phyloP scores from a whole-genome alignment of 331 rosid species.

The Malus hybrid region DNA sequence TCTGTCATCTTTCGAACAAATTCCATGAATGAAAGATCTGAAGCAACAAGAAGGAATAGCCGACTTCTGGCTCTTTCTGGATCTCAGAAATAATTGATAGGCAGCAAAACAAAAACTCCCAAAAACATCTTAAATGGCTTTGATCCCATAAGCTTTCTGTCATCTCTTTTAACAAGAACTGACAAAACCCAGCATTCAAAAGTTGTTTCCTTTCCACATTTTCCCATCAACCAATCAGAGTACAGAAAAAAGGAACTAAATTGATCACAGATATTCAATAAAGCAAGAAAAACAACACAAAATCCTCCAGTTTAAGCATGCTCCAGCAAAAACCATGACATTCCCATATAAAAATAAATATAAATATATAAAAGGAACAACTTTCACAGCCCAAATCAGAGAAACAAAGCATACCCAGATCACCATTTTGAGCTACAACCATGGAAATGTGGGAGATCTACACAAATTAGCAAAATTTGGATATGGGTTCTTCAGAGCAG shows the following conservation, averaged over 20 bases:
- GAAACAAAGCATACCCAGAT: constrained; percentile 31
- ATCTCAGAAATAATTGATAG: constrained; percentile 21
- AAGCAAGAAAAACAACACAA: not conserved
- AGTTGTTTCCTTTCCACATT: constrained; percentile 1
- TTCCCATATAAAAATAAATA: not conserved
- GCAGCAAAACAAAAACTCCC: not conserved
- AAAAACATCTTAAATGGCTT: not conserved
- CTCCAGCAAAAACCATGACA: not conserved
- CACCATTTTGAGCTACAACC: constrained; percentile 14
- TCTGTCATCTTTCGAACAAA: not conserved
- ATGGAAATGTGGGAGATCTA: constrained; percentile 43
- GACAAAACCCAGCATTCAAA: constrained; percentile 1
- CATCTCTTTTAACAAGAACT: not conserved
- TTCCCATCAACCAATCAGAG: constrained; percentile 2
- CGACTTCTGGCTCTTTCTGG: constrained; percentile 3
- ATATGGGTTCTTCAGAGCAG: not conserved
- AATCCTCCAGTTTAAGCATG: constrained; percentile 3
- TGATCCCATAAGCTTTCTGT: constrained; percentile 4
- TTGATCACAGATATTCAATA: not conserved
- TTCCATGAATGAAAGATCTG: constrained; percentile 34
- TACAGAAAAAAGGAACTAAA: not conserved
- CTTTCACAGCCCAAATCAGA: constrained; percentile 5
- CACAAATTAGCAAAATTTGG: not conserved
- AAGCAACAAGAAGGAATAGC: constrained; percentile 2
- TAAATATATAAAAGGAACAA: not conserved